Evolutionary conservation across 306 rosid species (phyloP).

Genomic region (Malus asiatica): DNA sequence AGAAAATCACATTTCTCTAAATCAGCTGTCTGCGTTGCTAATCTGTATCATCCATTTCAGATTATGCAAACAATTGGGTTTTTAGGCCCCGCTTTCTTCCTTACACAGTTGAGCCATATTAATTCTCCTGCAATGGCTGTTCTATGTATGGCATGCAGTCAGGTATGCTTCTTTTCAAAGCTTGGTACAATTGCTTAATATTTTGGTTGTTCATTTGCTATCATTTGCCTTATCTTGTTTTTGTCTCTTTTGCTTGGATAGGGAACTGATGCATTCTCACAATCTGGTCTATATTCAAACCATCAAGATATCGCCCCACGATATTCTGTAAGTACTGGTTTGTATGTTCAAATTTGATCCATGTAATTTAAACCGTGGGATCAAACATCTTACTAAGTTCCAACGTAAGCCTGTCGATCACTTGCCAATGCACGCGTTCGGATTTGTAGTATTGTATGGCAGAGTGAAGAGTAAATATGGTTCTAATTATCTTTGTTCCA

Average conservation of each 20-base stretch:
- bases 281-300: constrained; percentile 91
- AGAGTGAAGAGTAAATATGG: background rate
- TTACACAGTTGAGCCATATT: constrained; percentile 88
- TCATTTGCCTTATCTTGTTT: constrained; percentile 9
- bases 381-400: background rate
- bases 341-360: background rate
- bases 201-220: background rate
- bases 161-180: constrained; percentile 36
- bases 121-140: constrained; percentile 90
- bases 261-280: constrained; percentile 99
- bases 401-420: background rate
- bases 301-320: constrained; percentile 99
- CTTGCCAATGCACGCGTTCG: background rate
- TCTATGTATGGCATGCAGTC: constrained; percentile 95
- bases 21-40: background rate
- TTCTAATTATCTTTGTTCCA: background rate
- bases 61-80: constrained; percentile 96
- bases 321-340: constrained; percentile 64
- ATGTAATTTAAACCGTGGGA: too few species aligned
- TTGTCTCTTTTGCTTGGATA: constrained; percentile 14
- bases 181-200: background rate
- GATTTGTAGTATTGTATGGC: background rate
- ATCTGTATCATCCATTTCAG: constrained; percentile 33
- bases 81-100: constrained; percentile 99
- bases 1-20: background rate